These are phyloP conservation scores for Microbotryum lychnidis-dioicae DNA, from an alignment of 1,284 basidiomycete genomes.

Conservation along the genomic window DNA sequence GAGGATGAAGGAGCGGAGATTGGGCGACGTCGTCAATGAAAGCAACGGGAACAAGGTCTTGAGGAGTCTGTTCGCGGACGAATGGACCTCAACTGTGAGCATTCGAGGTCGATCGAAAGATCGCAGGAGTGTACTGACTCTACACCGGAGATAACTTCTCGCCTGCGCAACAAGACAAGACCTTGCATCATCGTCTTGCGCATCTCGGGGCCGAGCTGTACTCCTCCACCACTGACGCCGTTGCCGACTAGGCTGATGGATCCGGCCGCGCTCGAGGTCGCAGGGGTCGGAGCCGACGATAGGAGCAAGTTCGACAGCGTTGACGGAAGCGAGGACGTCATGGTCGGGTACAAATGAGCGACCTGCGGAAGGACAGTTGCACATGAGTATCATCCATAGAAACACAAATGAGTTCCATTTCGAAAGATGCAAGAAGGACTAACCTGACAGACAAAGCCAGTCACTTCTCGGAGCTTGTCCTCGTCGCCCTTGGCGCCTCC, in stretches of 20 bases:
- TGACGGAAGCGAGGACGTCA: conserved; percentile 70
- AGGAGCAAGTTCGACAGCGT: conserved; percentile 69
- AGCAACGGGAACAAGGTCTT: conserved; percentile 88
- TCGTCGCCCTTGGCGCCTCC: conserved; percentile 54
- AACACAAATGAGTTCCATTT: too few species aligned
- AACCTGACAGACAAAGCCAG: conserved; percentile 76
- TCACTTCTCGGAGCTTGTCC: conserved; percentile 71
- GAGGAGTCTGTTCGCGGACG: conserved; percentile 55
- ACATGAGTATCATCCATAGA: too few species aligned
- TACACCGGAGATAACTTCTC: conserved; percentile 83
- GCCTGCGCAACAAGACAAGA: conserved; percentile 84
- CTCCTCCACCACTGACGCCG: conserved; percentile 25
- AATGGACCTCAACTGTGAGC: not conserved
- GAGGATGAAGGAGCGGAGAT: conserved; percentile 77
- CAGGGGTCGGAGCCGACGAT: conserved; percentile 59
- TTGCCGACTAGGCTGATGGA: conserved; percentile 4
- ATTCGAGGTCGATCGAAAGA: too few species aligned
- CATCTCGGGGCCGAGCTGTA: conserved; percentile 52
- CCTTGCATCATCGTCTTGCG: conserved; percentile 78
- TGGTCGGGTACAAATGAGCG: conserved; percentile 78
- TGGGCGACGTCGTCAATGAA: conserved; percentile 75
- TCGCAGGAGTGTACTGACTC: conserved; percentile 52
- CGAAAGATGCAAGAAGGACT: conserved; percentile 24
- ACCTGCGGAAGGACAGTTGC: conserved; percentile 48
- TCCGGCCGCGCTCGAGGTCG: conserved; percentile 31